phyloP scores from a whole-genome alignment of 768 basidiomycete genomes.

The Boletus eberwhitei region DNA sequence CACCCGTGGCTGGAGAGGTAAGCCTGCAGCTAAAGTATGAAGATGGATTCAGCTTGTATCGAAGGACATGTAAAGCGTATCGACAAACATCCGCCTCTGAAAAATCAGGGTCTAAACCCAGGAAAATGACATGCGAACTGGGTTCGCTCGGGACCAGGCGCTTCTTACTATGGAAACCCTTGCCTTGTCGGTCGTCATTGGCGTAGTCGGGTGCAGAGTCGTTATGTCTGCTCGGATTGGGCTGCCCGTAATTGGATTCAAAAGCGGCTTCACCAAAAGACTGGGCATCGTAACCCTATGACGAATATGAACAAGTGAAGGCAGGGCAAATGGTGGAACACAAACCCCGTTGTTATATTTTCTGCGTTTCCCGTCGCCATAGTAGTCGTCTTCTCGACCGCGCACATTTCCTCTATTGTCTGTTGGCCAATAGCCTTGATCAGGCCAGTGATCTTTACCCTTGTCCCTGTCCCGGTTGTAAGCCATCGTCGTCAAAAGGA shows the following conservation, averaged over 20 bases:
- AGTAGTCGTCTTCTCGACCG: constrained; percentile 66
- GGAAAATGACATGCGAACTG: constrained; percentile 91
- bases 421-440: constrained; percentile 42
- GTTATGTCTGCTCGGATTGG: constrained; percentile 28
- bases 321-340: constrained; percentile 5
- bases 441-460: constrained; percentile 63
- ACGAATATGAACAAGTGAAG: constrained; percentile 7
- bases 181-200: constrained; percentile 47
- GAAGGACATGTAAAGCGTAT: constrained; percentile 34
- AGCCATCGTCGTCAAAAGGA: constrained; percentile 44
- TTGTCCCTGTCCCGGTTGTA: constrained; percentile 87
- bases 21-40: constrained; percentile 64
- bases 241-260: constrained; percentile 32
- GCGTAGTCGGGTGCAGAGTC: constrained; percentile 44
- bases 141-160: constrained; percentile 81
- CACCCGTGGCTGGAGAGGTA: constrained; percentile 71
- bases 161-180: constrained; percentile 57
- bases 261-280: constrained; percentile 46
- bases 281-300: constrained; percentile 53
- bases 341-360: constrained; percentile 77
- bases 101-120: constrained; percentile 89
- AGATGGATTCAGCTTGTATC: constrained; percentile 35
- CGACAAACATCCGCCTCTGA: constrained; percentile 87
- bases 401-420: constrained; percentile 40
- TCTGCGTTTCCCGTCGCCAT: constrained; percentile 70